Base-by-base conservation (phyloP, 1,284 basidiomycete species). In the Apiotrichum siamense region DNA sequence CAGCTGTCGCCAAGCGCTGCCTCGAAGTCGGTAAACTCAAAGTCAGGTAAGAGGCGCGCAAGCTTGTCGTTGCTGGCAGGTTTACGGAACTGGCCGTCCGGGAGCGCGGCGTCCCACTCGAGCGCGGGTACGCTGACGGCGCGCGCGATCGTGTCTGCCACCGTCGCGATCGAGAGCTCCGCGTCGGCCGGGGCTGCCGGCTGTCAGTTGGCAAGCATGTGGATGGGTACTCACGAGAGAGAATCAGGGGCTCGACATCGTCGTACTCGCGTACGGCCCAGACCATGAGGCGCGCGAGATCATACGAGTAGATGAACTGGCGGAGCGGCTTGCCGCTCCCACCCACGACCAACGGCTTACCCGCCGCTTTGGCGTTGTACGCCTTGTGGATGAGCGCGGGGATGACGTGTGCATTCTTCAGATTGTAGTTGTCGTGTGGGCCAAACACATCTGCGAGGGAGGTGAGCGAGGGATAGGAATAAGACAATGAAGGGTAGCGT, bases 251-350 rank as follows among this genome's bases (percentile, higher is more conserved):
- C 61, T 90, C 88, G 37, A 92, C 86, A 62, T 87, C 83, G 47
- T 90, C 80, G 67, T 94, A 93, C 67, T 91, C 85, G 47, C 86
- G 78, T 55, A 93, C 76, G 77, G 85, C 83, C 90, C 90, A 94
- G 63, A 94, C 85, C 77, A 93, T 90, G 47, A 92, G 77, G 72
- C 88, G 92, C 46, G 89, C 90, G 46, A 94, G 83, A 73, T 93
- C 90, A 47, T 81, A 78, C n/a, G 90, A 92, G 76, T 88, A 93
- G 72, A 93, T 91, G 73, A 94, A 94, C 72, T 94, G 90, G 27
- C 90, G 82, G 31, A 93, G 79, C 6, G 90, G 90, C 61, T 85
- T 88, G 33, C 90, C 89, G 0, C 86, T 85, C 7, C 89, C 90
- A 48, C 81, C 76, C n/a, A 92, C 85, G 45, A 84, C 77, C 73